Evolutionary conservation across 2,329 filamentous ascomycete genomes (phyloP).

Genomic region (Ophiosphaerella narmari): DNA sequence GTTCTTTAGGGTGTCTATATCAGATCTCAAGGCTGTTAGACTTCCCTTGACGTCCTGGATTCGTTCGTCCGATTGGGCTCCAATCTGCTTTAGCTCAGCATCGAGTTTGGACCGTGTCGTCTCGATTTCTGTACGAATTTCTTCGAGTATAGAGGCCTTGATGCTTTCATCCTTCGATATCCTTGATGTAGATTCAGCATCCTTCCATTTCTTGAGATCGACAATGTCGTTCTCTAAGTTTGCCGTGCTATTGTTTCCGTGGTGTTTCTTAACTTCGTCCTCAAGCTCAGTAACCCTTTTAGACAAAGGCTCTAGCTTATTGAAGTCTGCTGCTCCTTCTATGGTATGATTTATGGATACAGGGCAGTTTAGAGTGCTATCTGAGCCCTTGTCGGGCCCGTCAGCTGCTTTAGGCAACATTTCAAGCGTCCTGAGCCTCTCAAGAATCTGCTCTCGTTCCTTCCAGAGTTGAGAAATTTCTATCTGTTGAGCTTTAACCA

Average conservation of each 20-base stretch:
- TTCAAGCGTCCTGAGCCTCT: background rate
- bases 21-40: too few relatives aligned
- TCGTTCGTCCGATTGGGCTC: too few relatives aligned
- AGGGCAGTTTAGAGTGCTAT: too few relatives aligned
- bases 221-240: background rate
- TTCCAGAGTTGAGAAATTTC: slow-evolving; percentile 11
- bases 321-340: background rate
- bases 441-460: slow-evolving; percentile 1
- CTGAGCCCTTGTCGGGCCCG: too few relatives aligned
- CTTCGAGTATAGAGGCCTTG: background rate
- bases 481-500: slow-evolving; percentile 4
- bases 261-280: background rate
- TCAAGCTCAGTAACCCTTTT: background rate
- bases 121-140: too few relatives aligned
- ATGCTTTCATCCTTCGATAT: background rate
- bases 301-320: background rate
- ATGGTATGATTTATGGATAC: background rate
- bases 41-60: too few relatives aligned
- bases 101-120: too few relatives aligned
- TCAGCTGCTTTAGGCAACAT: background rate
- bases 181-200: background rate
- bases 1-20: too few relatives aligned
- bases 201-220: slow-evolving; percentile 1
- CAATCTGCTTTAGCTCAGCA: too few relatives aligned
- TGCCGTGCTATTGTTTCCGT: background rate